Evolutionary conservation across 2,329 filamentous ascomycete genomes (phyloP).

Genomic region (Orbilia blumenaviensis): DNA sequence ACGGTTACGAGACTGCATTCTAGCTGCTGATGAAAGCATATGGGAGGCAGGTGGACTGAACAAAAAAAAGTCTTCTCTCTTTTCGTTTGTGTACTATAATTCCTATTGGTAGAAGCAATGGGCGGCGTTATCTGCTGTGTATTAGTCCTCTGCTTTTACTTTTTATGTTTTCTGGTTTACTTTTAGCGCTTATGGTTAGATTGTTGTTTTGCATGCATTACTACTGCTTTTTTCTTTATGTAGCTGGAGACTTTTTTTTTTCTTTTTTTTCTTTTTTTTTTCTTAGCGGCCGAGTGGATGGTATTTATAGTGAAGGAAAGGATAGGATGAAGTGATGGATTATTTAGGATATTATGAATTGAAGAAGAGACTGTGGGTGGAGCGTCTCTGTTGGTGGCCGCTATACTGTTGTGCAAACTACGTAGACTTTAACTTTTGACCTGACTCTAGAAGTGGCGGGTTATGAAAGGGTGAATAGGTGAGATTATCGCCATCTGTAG

Average conservation of each 20-base stretch:
- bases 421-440: background rate
- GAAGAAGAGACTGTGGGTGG: background rate
- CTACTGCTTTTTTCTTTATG: background rate
- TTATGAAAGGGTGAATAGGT: no score
- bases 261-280: background rate
- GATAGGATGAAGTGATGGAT: background rate
- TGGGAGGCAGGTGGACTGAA: background rate
- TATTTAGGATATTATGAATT: no score
- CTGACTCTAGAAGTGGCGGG: no score
- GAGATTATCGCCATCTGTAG: no score
- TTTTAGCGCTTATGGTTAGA: slow-evolving; percentile 9
- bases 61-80: slow-evolving; percentile 23
- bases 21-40: no score
- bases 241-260: background rate
- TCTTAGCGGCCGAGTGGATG: background rate
- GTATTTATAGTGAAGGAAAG: background rate
- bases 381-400: background rate
- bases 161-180: background rate
- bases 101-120: slow-evolving; percentile 33
- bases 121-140: slow-evolving; percentile 31
- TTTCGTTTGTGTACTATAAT: slow-evolving; percentile 26
- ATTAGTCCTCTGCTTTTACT: background rate
- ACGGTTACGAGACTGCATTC: no score
- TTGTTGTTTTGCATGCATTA: background rate
- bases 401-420: background rate